These are phyloP conservation scores for Ganoderma lingzhi DNA, from an alignment of 1,284 basidiomycete genomes.

Conservation along the genomic window DNA sequence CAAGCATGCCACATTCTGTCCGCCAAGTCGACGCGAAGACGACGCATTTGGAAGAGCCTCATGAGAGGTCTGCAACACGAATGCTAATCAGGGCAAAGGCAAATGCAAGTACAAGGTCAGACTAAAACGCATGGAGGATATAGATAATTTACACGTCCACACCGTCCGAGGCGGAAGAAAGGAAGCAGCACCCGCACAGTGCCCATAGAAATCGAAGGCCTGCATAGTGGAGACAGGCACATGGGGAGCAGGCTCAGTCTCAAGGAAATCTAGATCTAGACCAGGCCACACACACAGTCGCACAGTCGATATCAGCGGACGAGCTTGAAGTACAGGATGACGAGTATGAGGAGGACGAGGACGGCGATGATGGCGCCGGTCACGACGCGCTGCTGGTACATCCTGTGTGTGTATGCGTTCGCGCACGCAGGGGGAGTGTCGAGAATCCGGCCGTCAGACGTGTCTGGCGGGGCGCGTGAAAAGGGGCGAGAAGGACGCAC, in stretches of 20 bases:
- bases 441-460: conserved; percentile 40
- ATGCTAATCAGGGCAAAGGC: not conserved
- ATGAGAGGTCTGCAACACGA: not conserved
- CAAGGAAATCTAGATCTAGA: not conserved
- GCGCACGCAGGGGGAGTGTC: no score
- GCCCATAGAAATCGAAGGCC: not conserved
- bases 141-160: not conserved
- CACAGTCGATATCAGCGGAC: conserved; percentile 40
- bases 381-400: conserved; percentile 83
- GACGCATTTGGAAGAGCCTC: no score
- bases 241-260: no score
- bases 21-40: no score
- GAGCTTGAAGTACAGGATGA: conserved; percentile 80
- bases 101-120: not conserved
- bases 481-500: not conserved
- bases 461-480: conserved; percentile 40
- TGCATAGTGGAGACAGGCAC: not conserved
- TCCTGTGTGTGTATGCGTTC: conserved; percentile 59
- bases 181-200: not conserved
- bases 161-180: not conserved
- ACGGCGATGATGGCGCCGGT: conserved; percentile 77
- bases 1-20: no score
- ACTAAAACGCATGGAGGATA: not conserved
- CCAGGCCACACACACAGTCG: not conserved
- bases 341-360: conserved; percentile 71